These are phyloP conservation scores for Sarocladium oryzae DNA, from an alignment of 2,329 filamentous ascomycete genomes.

Conservation along the genomic window DNA sequence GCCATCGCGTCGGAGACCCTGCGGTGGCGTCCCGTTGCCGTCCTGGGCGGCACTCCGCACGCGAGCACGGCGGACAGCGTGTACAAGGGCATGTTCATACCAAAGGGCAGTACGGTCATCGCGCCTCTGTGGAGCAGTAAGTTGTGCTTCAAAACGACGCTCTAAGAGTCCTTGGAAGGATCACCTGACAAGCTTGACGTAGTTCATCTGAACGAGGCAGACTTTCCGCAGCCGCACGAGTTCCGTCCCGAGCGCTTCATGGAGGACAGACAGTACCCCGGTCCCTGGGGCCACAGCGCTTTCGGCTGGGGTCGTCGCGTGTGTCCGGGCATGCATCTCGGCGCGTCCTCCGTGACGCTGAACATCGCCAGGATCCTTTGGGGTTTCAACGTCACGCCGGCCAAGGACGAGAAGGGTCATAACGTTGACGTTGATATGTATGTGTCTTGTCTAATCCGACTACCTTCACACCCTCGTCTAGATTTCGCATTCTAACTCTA, in stretches of 20 bases:
- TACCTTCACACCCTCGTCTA: background rate
- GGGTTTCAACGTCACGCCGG: slow-evolving; percentile 39
- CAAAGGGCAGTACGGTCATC: slow-evolving; percentile 34
- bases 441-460: slow-evolving; percentile 12
- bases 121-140: slow-evolving; percentile 37
- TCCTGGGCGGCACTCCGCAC: slow-evolving; percentile 37
- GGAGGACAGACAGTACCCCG: slow-evolving; percentile 28
- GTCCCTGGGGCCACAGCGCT: slow-evolving; percentile 28
- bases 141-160: too few species aligned
- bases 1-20: slow-evolving; percentile 33
- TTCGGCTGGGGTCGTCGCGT: slow-evolving; percentile 36
- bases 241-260: slow-evolving; percentile 31
- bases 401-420: slow-evolving; percentile 21
- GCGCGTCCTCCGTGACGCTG: slow-evolving; percentile 40
- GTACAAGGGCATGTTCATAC: slow-evolving; percentile 38
- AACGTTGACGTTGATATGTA: slow-evolving; percentile 33
- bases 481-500: background rate
- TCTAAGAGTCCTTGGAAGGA: too few species aligned
- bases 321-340: slow-evolving; percentile 42
- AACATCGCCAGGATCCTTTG: slow-evolving; percentile 44
- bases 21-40: slow-evolving; percentile 34
- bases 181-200: too few species aligned
- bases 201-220: slow-evolving; percentile 35
- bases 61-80: slow-evolving; percentile 36
- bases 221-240: slow-evolving; percentile 33